phyloP scores from a whole-genome alignment of 2,329 filamentous ascomycete genomes.

The Alternaria sp. region DNA sequence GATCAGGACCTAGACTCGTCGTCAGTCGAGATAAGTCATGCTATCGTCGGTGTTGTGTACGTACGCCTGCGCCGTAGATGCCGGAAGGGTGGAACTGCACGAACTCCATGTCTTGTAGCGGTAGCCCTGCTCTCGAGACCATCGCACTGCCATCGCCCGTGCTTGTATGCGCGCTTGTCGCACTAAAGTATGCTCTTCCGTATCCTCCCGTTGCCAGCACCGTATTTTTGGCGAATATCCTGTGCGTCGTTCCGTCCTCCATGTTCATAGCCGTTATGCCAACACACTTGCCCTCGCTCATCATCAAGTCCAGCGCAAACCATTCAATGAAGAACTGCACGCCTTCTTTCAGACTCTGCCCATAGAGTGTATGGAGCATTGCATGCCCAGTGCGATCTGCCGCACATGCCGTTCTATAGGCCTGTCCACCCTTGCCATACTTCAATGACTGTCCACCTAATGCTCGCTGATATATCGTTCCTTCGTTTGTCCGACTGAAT shows the following conservation, averaged over 20 bases:
- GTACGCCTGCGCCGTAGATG: constrained; percentile 60
- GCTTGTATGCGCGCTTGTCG: constrained; percentile 60
- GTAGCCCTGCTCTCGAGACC: constrained; percentile 59
- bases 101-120: constrained; percentile 62
- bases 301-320: constrained; percentile 60
- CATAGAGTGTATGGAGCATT: constrained; percentile 61
- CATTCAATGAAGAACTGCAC: constrained; percentile 63
- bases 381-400: constrained; percentile 61
- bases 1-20: constrained; percentile 49
- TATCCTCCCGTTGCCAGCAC: constrained; percentile 61
- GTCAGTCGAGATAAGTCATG: not conserved
- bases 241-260: constrained; percentile 61
- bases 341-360: constrained; percentile 58
- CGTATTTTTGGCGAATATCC: constrained; percentile 60
- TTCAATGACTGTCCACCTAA: constrained; percentile 59
- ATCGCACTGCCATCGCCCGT: constrained; percentile 62
- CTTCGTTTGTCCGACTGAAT: constrained; percentile 59
- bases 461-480: constrained; percentile 60
- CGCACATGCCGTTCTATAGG: constrained; percentile 58
- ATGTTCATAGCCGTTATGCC: constrained; percentile 58
- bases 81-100: constrained; percentile 62
- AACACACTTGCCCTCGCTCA: constrained; percentile 59
- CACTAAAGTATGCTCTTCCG: constrained; percentile 61
- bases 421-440: constrained; percentile 60
- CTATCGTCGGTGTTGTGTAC: not conserved